phyloP scores from a whole-genome alignment of 371 early-diverging fungal species.

The Mortierella sp. region DNA sequence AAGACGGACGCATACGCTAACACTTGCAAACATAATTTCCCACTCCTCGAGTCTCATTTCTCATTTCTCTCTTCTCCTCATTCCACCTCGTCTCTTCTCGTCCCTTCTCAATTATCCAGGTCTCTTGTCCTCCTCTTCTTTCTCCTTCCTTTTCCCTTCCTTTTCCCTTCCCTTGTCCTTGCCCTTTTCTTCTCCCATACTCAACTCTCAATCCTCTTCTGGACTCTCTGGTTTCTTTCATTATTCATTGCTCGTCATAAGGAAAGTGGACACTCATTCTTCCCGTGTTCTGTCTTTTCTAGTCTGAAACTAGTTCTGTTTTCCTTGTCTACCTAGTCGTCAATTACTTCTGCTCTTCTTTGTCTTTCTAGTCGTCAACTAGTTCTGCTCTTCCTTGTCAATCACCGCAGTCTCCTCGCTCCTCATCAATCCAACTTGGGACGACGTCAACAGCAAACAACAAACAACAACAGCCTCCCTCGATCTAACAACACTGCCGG shows the following conservation, averaged over 20 bases:
- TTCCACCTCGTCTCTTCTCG: too few relatives aligned
- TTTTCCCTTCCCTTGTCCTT: neutral
- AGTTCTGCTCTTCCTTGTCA: neutral
- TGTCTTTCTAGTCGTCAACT: neutral
- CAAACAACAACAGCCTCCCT: neutral
- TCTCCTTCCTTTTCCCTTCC: neutral
- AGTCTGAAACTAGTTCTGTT: neutral
- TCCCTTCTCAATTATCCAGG: too few relatives aligned
- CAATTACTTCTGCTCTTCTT: neutral
- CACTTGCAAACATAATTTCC: neutral
- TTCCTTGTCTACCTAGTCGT: neutral
- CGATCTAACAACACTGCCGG: neutral
- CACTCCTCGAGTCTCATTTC: neutral
- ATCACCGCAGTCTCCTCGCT: too few relatives aligned
- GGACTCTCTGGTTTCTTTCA: neutral
- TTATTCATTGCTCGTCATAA: neutral
- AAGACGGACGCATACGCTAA: too few relatives aligned
- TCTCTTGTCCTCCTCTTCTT: neutral
- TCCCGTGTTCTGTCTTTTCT: too few relatives aligned
- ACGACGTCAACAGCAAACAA: neutral
- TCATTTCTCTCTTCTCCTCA: too few relatives aligned
- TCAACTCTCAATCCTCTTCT: too few relatives aligned
- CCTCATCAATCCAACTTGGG: too few relatives aligned
- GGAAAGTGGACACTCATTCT: too few relatives aligned
- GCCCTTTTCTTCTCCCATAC: neutral